Percentiles rank a stretch among this genome's conserved stretches.
These are phyloP conservation scores for Penicillium daleae DNA, from an alignment of 495 filamentous ascomycete species.

Conservation along the genomic window DNA sequence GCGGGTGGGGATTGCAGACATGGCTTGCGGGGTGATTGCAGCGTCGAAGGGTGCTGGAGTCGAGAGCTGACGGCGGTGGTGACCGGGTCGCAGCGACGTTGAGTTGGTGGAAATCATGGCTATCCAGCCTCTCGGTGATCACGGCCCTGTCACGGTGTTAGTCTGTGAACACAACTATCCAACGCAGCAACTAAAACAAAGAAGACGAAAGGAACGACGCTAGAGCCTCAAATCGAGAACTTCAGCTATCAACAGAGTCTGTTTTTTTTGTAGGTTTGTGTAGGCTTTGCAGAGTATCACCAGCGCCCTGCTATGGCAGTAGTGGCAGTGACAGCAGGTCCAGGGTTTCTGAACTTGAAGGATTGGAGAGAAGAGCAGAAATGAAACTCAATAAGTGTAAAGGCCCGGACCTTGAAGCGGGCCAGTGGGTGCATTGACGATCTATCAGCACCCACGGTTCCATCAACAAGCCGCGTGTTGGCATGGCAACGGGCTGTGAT, in stretches of 20 bases:
- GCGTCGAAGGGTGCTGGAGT: conserved; percentile 76
- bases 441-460: conserved; percentile 45
- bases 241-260: conserved; percentile 10
- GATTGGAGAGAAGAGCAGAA: conserved; percentile 22
- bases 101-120: conserved; percentile 32
- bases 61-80: conserved; percentile 87
- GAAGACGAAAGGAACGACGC: conserved; percentile 27
- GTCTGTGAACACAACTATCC: conserved; percentile 39
- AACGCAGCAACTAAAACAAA: conserved; percentile 25
- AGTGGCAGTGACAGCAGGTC: not conserved
- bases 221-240: conserved; percentile 26
- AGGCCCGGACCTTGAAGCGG: conserved; percentile 28
- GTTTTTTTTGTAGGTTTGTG: not conserved
- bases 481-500: conserved; percentile 42
- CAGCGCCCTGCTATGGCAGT: not conserved
- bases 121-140: conserved; percentile 30
- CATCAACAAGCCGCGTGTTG: conserved; percentile 52
- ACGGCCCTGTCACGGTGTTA: conserved; percentile 44
- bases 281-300: conserved; percentile 1
- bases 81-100: conserved; percentile 38
- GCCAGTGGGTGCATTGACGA: conserved; percentile 37
- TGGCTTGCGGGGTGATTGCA: conserved; percentile 27
- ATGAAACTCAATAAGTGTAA: conserved; percentile 35
- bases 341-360: conserved; percentile 15
- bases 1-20: conserved; percentile 23